Evolutionary conservation across 306 rosid species (phyloP), one percentile per base, ranked within the genome.

Genomic region (Casuarina equisetifolia): DNA sequence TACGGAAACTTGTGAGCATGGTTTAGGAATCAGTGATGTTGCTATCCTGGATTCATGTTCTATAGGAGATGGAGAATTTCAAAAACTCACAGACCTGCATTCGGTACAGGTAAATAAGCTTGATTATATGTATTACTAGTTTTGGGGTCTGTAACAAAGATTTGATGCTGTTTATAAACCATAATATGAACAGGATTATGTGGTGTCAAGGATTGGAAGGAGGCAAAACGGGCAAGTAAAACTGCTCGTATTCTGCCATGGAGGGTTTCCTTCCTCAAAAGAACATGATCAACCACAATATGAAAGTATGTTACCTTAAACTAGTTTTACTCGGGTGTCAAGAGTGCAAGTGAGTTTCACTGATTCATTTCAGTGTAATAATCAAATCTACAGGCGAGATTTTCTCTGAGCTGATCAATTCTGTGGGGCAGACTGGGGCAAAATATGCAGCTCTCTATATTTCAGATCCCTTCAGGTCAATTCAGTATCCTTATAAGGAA

Each of bases 371-470:
- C 15, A 46, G 62, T 74, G 1, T 72, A 67, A 8, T 61, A n/a
- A 50, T 58, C 69, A 73, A 74, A 74, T 82, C 72, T 87, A 76
- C 83, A 95, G 97, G 97, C 79, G 77, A 83, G 82, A 76, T 83
- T 70, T 87, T 95, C 57, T 82, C 84, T 53, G 85, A 87, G 76
- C 88, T 95, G 77, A 79, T 92, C 72, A 86, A 74, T 46, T 92
- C 90, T 11, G 84, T 90, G 80, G 97, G 89, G 85, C 86, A 81
- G 76, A 85, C 90, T 74, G 97, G 97, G 80, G 87, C 93, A 78
- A 92, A 89, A 54, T 95, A 95, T 82, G 88, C 91, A 5, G 92
- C 88, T 84, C 97, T 95, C 38, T 95, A 95, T 77, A 89, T 92
- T 80, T 91, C 98, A 50, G 96, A 95, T 72, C 88, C 92, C 64